Conservation (phyloP, 2,329 filamentous ascomycete genomes). For the Colletotrichum neosansevieriae region DNA sequence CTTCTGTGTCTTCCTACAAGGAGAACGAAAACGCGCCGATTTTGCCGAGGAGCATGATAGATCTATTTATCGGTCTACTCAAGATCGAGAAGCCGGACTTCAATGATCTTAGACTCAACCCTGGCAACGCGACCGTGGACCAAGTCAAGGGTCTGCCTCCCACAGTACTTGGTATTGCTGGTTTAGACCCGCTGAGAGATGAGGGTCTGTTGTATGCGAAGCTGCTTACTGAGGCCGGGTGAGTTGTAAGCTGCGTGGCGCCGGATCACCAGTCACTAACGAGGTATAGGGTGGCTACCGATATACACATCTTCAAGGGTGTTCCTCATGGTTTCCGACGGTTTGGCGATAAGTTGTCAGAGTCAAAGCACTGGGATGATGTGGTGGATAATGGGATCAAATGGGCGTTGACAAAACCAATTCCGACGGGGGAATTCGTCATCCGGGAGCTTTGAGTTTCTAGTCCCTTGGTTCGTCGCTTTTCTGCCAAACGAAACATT, state of each 20-base stretch:
- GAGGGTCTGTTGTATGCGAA: conserved; percentile 61
- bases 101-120: conserved; percentile 54
- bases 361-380: conserved; percentile 55
- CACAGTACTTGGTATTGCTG: conserved; percentile 58
- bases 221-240: conserved; percentile 58
- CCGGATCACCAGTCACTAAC: neutral
- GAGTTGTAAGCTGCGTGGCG: conserved; percentile 35
- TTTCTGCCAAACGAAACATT: neutral
- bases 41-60: conserved; percentile 54
- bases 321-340: conserved; percentile 63
- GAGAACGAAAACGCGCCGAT: conserved; percentile 63
- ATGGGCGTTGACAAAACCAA: conserved; percentile 54
- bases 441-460: conserved; percentile 12
- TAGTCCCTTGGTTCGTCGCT: too few species aligned
- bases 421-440: conserved; percentile 45
- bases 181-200: conserved; percentile 61
- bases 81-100: conserved; percentile 44
- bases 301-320: conserved; percentile 62
- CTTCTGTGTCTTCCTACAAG: conserved; percentile 56
- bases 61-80: conserved; percentile 48
- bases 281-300: conserved; percentile 57
- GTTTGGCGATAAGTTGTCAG: conserved; percentile 54
- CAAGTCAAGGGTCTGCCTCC: conserved; percentile 58
- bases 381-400: conserved; percentile 57
- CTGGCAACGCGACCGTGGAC: conserved; percentile 46